phyloP scores from a whole-genome alignment of 2,329 filamentous ascomycete genomes.

The Ilyonectria sp. region DNA sequence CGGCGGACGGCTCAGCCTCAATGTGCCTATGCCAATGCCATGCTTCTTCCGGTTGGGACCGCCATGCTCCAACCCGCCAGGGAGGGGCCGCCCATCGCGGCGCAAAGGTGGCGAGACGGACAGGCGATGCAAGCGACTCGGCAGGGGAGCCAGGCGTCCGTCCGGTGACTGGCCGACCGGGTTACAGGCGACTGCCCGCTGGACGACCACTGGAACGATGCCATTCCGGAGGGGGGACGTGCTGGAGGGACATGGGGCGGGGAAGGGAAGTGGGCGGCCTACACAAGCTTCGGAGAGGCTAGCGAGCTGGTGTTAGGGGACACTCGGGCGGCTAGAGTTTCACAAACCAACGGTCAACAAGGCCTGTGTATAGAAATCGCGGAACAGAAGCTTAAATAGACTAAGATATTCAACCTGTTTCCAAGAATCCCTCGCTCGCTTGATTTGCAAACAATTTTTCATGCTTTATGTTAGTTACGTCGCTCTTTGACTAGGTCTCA shows the following conservation, averaged over 20 bases:
- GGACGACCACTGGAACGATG: neutral
- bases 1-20: constrained; percentile 24
- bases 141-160: neutral
- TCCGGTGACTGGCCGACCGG: neutral
- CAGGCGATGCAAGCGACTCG: constrained; percentile 6
- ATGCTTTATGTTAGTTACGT: neutral
- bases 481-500: neutral
- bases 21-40: constrained; percentile 3
- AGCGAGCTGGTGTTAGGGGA: neutral
- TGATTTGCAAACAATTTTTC: neutral
- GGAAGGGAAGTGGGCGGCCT: neutral
- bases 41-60: neutral
- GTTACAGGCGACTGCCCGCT: neutral
- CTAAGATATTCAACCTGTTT: neutral
- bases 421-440: neutral
- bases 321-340: neutral
- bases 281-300: neutral
- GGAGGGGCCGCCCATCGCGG: constrained; percentile 1
- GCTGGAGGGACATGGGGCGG: constrained; percentile 1
- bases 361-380: neutral
- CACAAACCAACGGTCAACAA: neutral
- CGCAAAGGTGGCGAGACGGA: constrained; percentile 12
- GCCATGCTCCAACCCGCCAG: neutral
- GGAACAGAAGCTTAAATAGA: no score
- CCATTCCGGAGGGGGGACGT: neutral